phyloP scores from a whole-genome alignment of 2,329 filamentous ascomycete species.

The Metarhizium humberi region DNA sequence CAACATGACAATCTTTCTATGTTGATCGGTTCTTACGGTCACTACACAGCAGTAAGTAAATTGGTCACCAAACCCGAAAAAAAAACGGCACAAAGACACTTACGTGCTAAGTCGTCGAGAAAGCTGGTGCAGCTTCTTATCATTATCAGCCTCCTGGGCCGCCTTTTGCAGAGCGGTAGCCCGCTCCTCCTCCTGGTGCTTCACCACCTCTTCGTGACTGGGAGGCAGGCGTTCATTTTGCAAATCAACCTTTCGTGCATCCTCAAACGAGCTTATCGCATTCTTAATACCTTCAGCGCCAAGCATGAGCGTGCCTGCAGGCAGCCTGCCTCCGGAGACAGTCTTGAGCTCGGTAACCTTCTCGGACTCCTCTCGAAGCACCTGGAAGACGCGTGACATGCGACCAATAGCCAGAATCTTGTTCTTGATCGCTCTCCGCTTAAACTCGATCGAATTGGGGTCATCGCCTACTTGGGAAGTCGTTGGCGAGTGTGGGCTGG shows the following conservation, averaged over 20 bases:
- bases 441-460: constrained; percentile 83
- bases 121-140: constrained; percentile 75
- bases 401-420: constrained; percentile 97
- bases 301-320: constrained; percentile 93
- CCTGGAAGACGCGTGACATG: constrained; percentile 95
- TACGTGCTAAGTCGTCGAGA: constrained; percentile 93
- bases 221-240: constrained; percentile 94
- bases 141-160: constrained; percentile 81
- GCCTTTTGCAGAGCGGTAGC: constrained; percentile 80
- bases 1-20: not conserved
- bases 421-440: constrained; percentile 97
- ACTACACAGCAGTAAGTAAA: constrained; percentile 12
- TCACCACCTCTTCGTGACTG: constrained; percentile 81
- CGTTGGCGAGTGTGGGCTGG: constrained; percentile 52
- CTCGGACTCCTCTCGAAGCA: constrained; percentile 93
- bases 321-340: constrained; percentile 81
- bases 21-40: constrained; percentile 20
- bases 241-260: constrained; percentile 90
- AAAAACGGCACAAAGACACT: constrained; percentile 8
- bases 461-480: constrained; percentile 43
- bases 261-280: constrained; percentile 92
- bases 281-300: constrained; percentile 98
- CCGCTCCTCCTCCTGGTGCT: constrained; percentile 72
- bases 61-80: not conserved
- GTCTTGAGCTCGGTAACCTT: constrained; percentile 97